Evolutionary conservation across 305 asterid species (phyloP).

Genomic region (Fraxinus velutina): DNA sequence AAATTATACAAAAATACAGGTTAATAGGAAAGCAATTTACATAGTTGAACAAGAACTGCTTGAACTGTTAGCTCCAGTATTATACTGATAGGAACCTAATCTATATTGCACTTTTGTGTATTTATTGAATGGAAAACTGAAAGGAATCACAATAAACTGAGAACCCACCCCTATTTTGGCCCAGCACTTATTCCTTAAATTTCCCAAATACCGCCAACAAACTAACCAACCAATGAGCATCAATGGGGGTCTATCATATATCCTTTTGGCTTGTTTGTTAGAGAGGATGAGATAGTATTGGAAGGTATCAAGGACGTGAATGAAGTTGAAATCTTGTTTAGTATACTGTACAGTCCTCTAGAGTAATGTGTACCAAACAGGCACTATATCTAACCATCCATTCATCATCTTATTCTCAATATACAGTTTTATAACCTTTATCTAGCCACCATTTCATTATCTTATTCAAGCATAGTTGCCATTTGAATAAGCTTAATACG

Average conservation of each 20-base stretch:
- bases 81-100: not conserved
- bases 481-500: not conserved
- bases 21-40: not conserved
- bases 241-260: not conserved
- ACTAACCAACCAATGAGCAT: not conserved
- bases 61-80: not conserved
- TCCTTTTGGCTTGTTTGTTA: not conserved
- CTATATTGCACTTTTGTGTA: not conserved
- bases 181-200: not conserved
- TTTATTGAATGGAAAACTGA: not conserved
- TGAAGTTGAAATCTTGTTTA: not conserved
- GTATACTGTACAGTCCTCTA: not conserved
- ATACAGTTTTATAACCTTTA: not conserved
- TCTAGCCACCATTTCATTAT: not conserved
- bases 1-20: not conserved
- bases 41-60: not conserved
- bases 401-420: not conserved
- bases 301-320: not conserved
- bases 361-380: not conserved
- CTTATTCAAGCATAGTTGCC: not conserved
- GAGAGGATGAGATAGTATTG: not conserved
- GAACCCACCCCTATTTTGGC: not conserved
- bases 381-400: not conserved
- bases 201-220: not conserved
- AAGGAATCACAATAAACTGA: not conserved